phyloP scores from a whole-genome alignment of 257 asterid genomes.

The Haberlea rhodopensis region DNA sequence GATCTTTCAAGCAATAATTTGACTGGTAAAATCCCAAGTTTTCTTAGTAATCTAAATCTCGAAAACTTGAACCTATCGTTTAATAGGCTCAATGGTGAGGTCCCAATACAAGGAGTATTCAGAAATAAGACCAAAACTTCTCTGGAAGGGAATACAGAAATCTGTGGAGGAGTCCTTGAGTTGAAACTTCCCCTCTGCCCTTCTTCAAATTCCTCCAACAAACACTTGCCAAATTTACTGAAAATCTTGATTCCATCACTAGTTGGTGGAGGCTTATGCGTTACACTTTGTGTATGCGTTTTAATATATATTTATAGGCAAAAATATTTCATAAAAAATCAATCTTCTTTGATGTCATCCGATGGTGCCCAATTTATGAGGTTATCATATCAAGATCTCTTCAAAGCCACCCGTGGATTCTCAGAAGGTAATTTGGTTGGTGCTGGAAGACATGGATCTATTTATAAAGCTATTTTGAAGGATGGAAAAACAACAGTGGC shows the following conservation, averaged over 20 bases:
- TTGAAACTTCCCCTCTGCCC: background rate
- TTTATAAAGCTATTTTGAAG: constrained; percentile 24
- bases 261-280: background rate
- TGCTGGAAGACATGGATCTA: constrained; percentile 22
- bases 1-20: constrained; percentile 25
- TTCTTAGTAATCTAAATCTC: background rate
- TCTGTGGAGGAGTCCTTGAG: background rate
- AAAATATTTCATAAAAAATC: background rate
- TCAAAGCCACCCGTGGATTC: constrained; percentile 18
- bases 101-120: background rate
- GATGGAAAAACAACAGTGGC: constrained; percentile 7
- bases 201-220: background rate
- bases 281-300: background rate
- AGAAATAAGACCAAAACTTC: background rate
- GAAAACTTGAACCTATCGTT: constrained; percentile 18
- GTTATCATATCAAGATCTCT: constrained; percentile 19
- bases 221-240: background rate
- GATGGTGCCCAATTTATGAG: background rate
- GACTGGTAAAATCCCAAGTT: constrained; percentile 15
- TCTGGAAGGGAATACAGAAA: background rate
- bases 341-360: background rate
- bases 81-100: constrained; percentile 1
- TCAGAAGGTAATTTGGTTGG: constrained; percentile 26
- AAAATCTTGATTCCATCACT: background rate
- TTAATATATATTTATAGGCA: background rate